Conservation (phyloP, 1,284 basidiomycete species). For the Rhodotorula sp. region DNA sequence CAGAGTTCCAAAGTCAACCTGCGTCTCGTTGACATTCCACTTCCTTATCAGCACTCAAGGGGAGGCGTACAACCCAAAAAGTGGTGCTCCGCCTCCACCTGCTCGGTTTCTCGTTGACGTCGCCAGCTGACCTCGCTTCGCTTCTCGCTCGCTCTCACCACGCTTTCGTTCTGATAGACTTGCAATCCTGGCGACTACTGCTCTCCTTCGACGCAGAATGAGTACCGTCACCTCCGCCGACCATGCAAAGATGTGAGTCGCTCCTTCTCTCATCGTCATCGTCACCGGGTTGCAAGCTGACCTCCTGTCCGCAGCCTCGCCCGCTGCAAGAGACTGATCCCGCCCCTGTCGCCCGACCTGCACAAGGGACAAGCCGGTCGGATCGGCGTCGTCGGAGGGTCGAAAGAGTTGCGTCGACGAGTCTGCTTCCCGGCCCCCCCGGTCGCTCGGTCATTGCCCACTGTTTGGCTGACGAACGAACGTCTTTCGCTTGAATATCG, state of each 20-base stretch:
- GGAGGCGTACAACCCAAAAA: not conserved
- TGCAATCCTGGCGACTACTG: conserved; percentile 3
- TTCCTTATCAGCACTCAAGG: not conserved
- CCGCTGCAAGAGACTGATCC: conserved; percentile 74
- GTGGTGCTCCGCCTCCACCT: not conserved
- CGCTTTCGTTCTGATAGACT: not conserved
- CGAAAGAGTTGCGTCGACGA: conserved; percentile 65
- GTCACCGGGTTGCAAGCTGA: not conserved
- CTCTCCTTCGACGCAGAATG: not conserved
- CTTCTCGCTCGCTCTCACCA: not conserved
- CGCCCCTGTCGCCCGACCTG: conserved; percentile 74
- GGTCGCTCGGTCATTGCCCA: too few relatives aligned
- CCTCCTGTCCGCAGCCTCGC: conserved; percentile 53
- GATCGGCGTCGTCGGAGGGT: conserved; percentile 89
- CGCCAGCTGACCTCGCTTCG: not conserved
- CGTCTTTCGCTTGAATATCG: not conserved
- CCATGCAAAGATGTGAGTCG: conserved; percentile 10
- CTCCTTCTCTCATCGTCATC: not conserved
- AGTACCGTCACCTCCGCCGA: conserved; percentile 12
- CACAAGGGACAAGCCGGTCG: conserved; percentile 96
- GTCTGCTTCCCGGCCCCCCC: not conserved
- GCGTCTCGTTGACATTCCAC: not conserved
- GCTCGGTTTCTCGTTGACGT: not conserved
- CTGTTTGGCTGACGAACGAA: not conserved
- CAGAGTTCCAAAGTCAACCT: not conserved